phyloP scores from a whole-genome alignment of 192 early-diverging fungal species.

The Nowakowskiella sp. region DNA sequence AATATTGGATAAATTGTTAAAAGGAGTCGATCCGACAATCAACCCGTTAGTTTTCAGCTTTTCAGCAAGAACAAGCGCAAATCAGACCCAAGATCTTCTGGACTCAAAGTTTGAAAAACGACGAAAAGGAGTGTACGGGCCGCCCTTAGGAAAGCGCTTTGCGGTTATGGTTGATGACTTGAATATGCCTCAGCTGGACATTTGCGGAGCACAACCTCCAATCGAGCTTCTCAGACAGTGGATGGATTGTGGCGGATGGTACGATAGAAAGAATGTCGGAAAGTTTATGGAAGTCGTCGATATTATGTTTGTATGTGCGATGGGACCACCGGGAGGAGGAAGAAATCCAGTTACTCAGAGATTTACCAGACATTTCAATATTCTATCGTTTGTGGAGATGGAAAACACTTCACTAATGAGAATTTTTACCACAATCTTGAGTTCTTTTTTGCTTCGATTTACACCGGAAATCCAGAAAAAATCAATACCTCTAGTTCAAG shows the following conservation, averaged over 20 bases:
- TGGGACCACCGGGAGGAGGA: conserved; percentile 59
- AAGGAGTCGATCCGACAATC: conserved; percentile 34
- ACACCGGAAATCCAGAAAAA: conserved; percentile 36
- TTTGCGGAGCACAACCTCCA: conserved; percentile 57
- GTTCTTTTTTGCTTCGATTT: conserved; percentile 42
- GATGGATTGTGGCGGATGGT: conserved; percentile 59
- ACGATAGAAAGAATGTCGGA: conserved; percentile 47
- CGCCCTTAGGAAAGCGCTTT: conserved; percentile 50
- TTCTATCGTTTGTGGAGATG: conserved; percentile 50
- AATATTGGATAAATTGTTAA: conserved; percentile 50
- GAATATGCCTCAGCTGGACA: conserved; percentile 54
- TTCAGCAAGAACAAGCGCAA: conserved; percentile 50
- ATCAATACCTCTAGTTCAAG: conserved; percentile 38
- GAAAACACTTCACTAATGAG: conserved; percentile 43
- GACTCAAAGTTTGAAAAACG: conserved; percentile 58
- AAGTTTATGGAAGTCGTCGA: conserved; percentile 57
- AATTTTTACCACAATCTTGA: conserved; percentile 50
- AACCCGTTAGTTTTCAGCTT: conserved; percentile 52
- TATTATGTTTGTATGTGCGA: conserved; percentile 47
- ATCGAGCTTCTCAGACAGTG: conserved; percentile 53
- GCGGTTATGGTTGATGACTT: conserved; percentile 54
- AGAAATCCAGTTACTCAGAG: conserved; percentile 45
- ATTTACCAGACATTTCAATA: conserved; percentile 50
- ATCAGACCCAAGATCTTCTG: conserved; percentile 56
- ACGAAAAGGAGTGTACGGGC: conserved; percentile 56